Evolutionary conservation across 805 yeast genomes (phyloP).

Genomic region (Wickerhamiella cacticola): DNA sequence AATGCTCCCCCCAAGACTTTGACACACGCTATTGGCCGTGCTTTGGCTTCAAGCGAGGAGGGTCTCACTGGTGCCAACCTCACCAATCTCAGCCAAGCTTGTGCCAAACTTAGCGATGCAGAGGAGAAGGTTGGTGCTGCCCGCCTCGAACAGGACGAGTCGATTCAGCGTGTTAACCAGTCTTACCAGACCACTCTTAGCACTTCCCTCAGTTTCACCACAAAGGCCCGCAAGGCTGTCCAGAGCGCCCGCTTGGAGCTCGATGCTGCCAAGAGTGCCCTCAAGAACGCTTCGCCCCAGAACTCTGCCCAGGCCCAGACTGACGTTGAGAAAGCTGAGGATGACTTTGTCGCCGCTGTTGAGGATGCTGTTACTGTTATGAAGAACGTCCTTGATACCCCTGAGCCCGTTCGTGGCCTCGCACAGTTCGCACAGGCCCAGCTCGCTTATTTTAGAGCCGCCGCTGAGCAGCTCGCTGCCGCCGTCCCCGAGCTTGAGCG

Average conservation of each 20-base stretch:
- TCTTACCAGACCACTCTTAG: constrained; percentile 51
- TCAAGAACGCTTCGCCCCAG: constrained; percentile 41
- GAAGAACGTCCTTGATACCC: constrained; percentile 65
- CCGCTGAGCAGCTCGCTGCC: constrained; percentile 51
- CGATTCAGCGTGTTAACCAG: constrained; percentile 59
- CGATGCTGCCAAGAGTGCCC: constrained; percentile 57
- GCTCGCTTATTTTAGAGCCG: constrained; percentile 66
- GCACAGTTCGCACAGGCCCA: constrained; percentile 66
- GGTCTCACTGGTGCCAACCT: constrained; percentile 33
- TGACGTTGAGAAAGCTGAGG: constrained; percentile 73
- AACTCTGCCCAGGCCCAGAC: constrained; percentile 64
- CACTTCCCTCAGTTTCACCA: constrained; percentile 48
- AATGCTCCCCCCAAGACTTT: constrained; percentile 58
- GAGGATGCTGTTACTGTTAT: constrained; percentile 76
- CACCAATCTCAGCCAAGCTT: constrained; percentile 47
- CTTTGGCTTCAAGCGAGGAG: constrained; percentile 32
- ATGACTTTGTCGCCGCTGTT: constrained; percentile 74
- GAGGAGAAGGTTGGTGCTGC: constrained; percentile 71
- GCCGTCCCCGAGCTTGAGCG: constrained; percentile 53
- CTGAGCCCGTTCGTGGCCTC: constrained; percentile 55
- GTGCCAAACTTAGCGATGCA: constrained; percentile 54
- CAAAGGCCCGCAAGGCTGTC: constrained; percentile 58
- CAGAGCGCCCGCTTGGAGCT: constrained; percentile 66
- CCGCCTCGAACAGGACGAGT: constrained; percentile 67
- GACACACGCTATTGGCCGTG: constrained; percentile 70